Evolutionary conservation across 1,284 basidiomycete species (phyloP).

Genomic region (Wolfiporia cocos): DNA sequence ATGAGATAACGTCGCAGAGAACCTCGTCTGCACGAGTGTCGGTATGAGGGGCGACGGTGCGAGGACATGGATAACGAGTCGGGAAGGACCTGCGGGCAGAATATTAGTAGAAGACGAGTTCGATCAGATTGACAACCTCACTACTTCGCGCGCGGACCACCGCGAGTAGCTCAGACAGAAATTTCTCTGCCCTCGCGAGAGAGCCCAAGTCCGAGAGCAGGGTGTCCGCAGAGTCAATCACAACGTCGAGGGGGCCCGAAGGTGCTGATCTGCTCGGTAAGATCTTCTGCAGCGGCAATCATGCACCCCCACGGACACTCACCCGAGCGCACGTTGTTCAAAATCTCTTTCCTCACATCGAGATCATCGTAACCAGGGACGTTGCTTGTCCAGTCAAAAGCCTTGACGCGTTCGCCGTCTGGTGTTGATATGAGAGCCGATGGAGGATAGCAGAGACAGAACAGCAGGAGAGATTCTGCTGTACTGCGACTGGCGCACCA

Average conservation of each 20-base stretch:
- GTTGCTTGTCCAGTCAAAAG: slow-evolving; percentile 46
- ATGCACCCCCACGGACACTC: slow-evolving; percentile 6
- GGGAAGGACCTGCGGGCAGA: slow-evolving; percentile 42
- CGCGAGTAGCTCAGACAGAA: slow-evolving; percentile 40
- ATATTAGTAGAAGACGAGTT: background rate
- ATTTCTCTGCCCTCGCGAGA: slow-evolving; percentile 42
- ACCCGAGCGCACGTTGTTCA: slow-evolving; percentile 44
- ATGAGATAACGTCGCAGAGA: slow-evolving; percentile 63
- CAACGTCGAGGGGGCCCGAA: slow-evolving; percentile 41
- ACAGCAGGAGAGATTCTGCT: slow-evolving; percentile 37
- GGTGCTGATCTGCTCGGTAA: slow-evolving; percentile 23
- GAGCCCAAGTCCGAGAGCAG: slow-evolving; percentile 52
- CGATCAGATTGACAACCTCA: slow-evolving; percentile 23
- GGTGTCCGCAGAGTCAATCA: slow-evolving; percentile 66
- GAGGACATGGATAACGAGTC: slow-evolving; percentile 60
- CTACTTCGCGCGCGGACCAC: slow-evolving; percentile 39
- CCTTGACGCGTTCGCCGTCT: slow-evolving; percentile 27
- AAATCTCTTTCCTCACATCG: slow-evolving; percentile 33
- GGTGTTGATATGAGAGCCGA: slow-evolving; percentile 27
- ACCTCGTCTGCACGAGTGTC: slow-evolving; percentile 51
- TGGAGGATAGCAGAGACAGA: slow-evolving; percentile 57
- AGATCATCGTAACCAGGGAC: slow-evolving; percentile 47
- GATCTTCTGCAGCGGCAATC: background rate
- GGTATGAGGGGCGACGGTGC: slow-evolving; percentile 46
- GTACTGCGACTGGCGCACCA: slow-evolving; percentile 16